Base-by-base conservation (phyloP, 495 filamentous ascomycete genomes). In the Talaromyces proteolyticus region DNA sequence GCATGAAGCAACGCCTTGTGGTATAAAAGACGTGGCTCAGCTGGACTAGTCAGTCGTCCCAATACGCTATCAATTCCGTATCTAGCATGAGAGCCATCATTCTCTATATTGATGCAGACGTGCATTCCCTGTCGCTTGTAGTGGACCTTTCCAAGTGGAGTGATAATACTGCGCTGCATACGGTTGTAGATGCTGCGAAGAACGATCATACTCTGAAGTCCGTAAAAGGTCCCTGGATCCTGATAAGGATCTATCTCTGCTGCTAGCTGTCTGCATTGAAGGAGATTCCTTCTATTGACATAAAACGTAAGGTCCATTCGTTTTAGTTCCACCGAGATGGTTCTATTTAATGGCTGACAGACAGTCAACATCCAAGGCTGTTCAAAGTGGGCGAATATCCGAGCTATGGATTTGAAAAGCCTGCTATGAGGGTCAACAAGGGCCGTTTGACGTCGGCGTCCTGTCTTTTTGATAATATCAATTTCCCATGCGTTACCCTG, bases 1-100 rank as follows among this genome's bases (percentile, higher is more conserved):
- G 81, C 82, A 45, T 87, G 82, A 0, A 87, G 64, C 37, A 75
- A 75, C 29, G 68, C 72, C 34, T 79, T 60, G 48, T 59, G 70
- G 0, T 86, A 62, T 42, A 70, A 70, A 57, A 73, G 74, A 10
- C 65, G 61, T 3, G 84, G 55, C 14, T 70, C 74, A 1, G 74
- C 70, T 47, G 72, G 71, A 25, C 75, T 71, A 1, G 66, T 40
- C 7, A 85, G 57, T 12, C 71, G 61, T 0, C 76, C 73, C 6
- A 85, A 65, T 22, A 64, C 53, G 2, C 52, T 34, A 49, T 86
- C 73, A 34, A 85, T 58, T 0, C 55, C 46, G 44, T 74, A 83
- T 57, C 20, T 3, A 19, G 75, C 36, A 67, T 72, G 62, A 38
- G 64, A 43, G 12, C 75, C 55, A 38, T 57, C 61, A 11, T 58